A percentile compares a stretch with the other conserved stretches of the same genome.
Evolutionary conservation across 768 basidiomycete genomes (phyloP).

Genomic region (Tephrocybe sp.): DNA sequence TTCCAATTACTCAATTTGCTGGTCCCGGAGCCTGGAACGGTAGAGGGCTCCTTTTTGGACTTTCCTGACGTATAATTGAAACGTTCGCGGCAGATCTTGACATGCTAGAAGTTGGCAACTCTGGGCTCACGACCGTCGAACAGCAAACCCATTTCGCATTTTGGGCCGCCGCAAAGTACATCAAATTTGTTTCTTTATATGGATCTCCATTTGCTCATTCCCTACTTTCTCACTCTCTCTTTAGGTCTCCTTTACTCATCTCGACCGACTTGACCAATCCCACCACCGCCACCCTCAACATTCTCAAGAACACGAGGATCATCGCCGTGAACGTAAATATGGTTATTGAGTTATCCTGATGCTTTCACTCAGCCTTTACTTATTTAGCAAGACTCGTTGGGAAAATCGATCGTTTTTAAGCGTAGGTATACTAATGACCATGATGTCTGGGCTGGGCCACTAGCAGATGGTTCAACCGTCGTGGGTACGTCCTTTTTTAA

Average conservation of each 20-base stretch:
- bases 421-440: conserved; percentile 48
- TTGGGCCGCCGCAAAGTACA: conserved; percentile 50
- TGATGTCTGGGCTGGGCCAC: conserved; percentile 48
- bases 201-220: not conserved
- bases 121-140: conserved; percentile 37
- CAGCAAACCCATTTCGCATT: conserved; percentile 50
- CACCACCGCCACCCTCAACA: conserved; percentile 31
- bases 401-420: conserved; percentile 42
- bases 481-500: conserved; percentile 29
- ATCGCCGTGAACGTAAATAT: conserved; percentile 41
- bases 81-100: conserved; percentile 38
- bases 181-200: not conserved
- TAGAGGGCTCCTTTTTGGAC: conserved; percentile 14
- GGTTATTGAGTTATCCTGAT: not conserved
- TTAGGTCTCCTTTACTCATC: conserved; percentile 41
- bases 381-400: conserved; percentile 42
- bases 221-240: not conserved
- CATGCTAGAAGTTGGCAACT: conserved; percentile 51
- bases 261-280: conserved; percentile 39
- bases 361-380: not conserved
- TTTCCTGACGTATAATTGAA: not conserved
- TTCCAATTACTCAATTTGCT: conserved; percentile 48
- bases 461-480: conserved; percentile 45
- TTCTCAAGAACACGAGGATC: conserved; percentile 39
- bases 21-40: conserved; percentile 44